A percentile compares a stretch with the other conserved stretches of the same genome.
Conservation (phyloP, 495 filamentous ascomycete genomes). For the Darksidea phi region DNA sequence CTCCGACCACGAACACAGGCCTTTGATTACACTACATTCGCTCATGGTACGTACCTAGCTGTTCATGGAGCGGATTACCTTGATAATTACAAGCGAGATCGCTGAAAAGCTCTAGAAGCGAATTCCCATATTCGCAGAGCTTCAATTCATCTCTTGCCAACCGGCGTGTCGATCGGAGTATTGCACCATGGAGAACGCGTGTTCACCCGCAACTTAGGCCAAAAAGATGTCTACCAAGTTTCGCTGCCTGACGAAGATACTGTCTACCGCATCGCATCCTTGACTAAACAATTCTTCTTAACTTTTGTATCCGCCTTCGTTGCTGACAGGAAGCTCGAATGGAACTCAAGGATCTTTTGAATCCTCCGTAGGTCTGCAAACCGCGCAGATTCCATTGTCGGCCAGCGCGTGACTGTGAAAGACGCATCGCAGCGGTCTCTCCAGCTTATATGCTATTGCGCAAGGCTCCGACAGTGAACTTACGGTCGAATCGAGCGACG, state of each 20-base stretch:
- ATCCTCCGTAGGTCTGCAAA: not conserved
- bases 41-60: too few relatives aligned
- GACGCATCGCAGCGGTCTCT: not conserved
- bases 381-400: not conserved
- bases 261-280: not conserved
- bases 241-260: not conserved
- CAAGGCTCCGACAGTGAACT: not conserved
- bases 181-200: not conserved
- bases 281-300: constrained; percentile 1
- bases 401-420: not conserved
- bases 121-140: not conserved
- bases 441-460: not conserved
- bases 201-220: not conserved
- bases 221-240: not conserved
- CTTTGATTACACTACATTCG: too few relatives aligned
- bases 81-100: not conserved
- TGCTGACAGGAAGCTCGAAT: not conserved
- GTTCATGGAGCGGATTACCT: too few relatives aligned
- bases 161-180: constrained; percentile 1
- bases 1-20: too few relatives aligned
- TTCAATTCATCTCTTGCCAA: not conserved
- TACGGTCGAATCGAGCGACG: not conserved
- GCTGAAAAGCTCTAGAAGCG: not conserved
- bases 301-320: not conserved
- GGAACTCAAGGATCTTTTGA: not conserved